Evolutionary conservation across 805 yeast genomes (phyloP).

Genomic region (Candida namnaoensis): DNA sequence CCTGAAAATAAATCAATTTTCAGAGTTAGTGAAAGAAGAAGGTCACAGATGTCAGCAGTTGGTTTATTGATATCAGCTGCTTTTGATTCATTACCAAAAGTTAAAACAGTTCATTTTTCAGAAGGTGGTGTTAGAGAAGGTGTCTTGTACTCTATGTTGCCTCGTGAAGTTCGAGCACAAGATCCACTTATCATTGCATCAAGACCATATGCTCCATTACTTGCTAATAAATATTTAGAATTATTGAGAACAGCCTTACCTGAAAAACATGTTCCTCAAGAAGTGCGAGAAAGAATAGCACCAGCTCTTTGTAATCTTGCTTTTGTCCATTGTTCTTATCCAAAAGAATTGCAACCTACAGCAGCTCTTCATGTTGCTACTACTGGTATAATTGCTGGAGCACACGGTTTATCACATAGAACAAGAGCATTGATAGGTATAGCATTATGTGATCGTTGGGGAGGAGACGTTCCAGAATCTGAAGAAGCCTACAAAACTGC

Average conservation of each 20-base stretch:
- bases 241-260: conserved; percentile 54
- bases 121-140: conserved; percentile 82
- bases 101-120: conserved; percentile 56
- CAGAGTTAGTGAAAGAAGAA: conserved; percentile 58
- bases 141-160: conserved; percentile 52
- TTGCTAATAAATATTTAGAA: conserved; percentile 47
- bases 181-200: conserved; percentile 69
- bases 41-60: conserved; percentile 62
- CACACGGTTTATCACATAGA: conserved; percentile 68
- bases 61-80: conserved; percentile 56
- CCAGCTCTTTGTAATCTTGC: conserved; percentile 70
- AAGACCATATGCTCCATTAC: conserved; percentile 60
- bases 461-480: conserved; percentile 59
- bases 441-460: conserved; percentile 76
- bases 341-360: conserved; percentile 67
- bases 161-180: conserved; percentile 46
- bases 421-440: conserved; percentile 65
- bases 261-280: conserved; percentile 41
- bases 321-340: conserved; percentile 69
- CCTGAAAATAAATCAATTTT: conserved; percentile 43
- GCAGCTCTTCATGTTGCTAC: conserved; percentile 68
- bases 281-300: conserved; percentile 49
- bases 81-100: conserved; percentile 48
- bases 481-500: conserved; percentile 38
- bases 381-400: conserved; percentile 66